Evolutionary conservation across 345 rosid genomes (phyloP).

Genomic region (Moricandia moricandioides): DNA sequence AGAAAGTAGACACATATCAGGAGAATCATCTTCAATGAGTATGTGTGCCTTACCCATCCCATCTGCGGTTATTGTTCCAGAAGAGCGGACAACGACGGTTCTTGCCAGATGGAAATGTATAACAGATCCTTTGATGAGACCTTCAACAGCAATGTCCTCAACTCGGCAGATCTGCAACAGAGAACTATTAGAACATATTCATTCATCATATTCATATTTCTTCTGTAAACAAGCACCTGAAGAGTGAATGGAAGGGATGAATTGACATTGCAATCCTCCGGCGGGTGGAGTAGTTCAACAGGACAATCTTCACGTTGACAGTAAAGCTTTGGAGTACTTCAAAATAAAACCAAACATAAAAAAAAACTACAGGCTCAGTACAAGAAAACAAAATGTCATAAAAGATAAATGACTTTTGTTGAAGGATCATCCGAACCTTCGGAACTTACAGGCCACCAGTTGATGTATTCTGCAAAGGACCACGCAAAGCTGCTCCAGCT

Average conservation of each 20-base stretch:
- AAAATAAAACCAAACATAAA: conserved; percentile 26
- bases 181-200: conserved; percentile 12
- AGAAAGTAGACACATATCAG: not conserved
- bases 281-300: conserved; percentile 77
- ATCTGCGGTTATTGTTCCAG: conserved; percentile 77
- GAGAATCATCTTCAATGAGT: conserved; percentile 8
- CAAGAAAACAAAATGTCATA: not conserved
- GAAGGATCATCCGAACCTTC: conserved; percentile 39
- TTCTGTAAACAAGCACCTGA: conserved; percentile 52
- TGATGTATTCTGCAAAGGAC: conserved; percentile 74
- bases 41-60: conserved; percentile 65
- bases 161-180: conserved; percentile 85
- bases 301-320: conserved; percentile 84
- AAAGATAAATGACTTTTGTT: not conserved
- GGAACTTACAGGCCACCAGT: conserved; percentile 70
- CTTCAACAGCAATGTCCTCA: conserved; percentile 86
- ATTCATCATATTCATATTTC: not conserved
- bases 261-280: conserved; percentile 92
- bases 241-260: conserved; percentile 87
- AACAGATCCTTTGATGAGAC: conserved; percentile 89
- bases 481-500: conserved; percentile 71
- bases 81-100: conserved; percentile 65
- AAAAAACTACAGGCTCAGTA: not conserved
- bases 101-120: conserved; percentile 94
- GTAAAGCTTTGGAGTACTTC: conserved; percentile 68